A percentile compares a stretch with the other conserved stretches of the same genome.
These are phyloP conservation scores for Pseudogymnoascus sp. DNA, from an alignment of 2,329 filamentous ascomycete genomes.

Conservation along the genomic window DNA sequence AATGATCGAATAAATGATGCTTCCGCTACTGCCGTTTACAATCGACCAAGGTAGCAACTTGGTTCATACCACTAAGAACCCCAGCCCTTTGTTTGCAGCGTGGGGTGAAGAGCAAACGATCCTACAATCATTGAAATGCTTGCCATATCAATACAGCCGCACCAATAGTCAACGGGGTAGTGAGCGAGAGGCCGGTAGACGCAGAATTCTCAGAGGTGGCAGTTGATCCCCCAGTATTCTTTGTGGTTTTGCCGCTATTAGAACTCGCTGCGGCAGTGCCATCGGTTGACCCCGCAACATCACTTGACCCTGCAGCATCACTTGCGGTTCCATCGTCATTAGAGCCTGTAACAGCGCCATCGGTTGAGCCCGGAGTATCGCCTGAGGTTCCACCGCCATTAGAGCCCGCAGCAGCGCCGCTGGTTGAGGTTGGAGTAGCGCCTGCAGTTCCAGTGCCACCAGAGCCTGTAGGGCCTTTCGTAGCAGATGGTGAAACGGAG, in stretches of 20 bases:
- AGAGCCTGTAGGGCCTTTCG: background rate
- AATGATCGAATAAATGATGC: no score
- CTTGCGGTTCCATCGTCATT: background rate
- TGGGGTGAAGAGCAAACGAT: background rate
- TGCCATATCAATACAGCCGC: background rate
- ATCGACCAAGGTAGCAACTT: no score
- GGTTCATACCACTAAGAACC: background rate
- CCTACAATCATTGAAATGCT: background rate
- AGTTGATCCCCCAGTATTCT: background rate
- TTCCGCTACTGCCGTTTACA: no score
- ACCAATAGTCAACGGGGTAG: background rate
- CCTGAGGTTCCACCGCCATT: background rate
- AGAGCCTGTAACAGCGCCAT: background rate
- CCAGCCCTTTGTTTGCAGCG: background rate
- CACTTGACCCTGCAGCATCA: background rate
- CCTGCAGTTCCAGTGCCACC: background rate
- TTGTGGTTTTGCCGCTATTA: background rate
- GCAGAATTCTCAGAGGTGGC: background rate
- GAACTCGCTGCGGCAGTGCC: background rate
- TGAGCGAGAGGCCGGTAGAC: background rate
- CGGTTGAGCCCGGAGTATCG: background rate
- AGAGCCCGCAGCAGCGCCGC: background rate
- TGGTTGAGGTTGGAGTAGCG: background rate
- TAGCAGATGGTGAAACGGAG: background rate
- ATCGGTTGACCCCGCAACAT: background rate